Evolutionary conservation across 495 filamentous ascomycete genomes (phyloP).

Genomic region (Rhypophila decipiens): DNA sequence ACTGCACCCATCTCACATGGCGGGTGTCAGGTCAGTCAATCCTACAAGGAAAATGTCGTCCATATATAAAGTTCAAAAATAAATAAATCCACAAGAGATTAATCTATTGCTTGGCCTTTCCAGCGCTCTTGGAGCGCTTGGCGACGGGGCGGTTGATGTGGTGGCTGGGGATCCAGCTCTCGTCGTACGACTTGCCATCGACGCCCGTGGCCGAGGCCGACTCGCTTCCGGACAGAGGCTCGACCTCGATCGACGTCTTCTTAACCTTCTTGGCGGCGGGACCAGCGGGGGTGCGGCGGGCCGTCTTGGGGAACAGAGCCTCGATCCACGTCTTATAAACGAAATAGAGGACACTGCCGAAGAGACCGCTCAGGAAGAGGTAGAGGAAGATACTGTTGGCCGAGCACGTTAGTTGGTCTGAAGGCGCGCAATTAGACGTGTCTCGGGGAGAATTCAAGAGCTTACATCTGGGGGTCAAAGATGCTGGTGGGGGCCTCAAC

Average conservation of each 20-base stretch:
- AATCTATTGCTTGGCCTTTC: conserved; percentile 57
- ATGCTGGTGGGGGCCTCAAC: conserved; percentile 90
- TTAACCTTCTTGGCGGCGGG: conserved; percentile 57
- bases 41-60: too few species aligned
- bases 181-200: conserved; percentile 70
- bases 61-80: too few species aligned
- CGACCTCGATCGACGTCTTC: conserved; percentile 44
- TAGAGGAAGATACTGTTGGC: conserved; percentile 93
- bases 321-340: conserved; percentile 98
- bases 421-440: background rate
- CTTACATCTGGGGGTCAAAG: conserved; percentile 94
- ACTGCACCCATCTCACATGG: too few species aligned
- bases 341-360: conserved; percentile 80
- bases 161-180: conserved; percentile 90
- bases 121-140: conserved; percentile 68
- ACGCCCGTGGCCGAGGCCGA: conserved; percentile 62
- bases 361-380: conserved; percentile 74
- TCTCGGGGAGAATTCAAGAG: conserved; percentile 6
- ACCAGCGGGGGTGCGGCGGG: conserved; percentile 58
- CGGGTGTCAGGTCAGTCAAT: too few species aligned
- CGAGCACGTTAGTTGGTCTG: background rate
- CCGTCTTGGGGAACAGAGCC: conserved; percentile 90
- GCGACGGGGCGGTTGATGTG: conserved; percentile 85
- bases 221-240: conserved; percentile 62
- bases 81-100: too few species aligned